These are phyloP conservation scores for Solanum chmielewskii DNA, from an alignment of 257 asterid genomes.

Conservation along the genomic window DNA sequence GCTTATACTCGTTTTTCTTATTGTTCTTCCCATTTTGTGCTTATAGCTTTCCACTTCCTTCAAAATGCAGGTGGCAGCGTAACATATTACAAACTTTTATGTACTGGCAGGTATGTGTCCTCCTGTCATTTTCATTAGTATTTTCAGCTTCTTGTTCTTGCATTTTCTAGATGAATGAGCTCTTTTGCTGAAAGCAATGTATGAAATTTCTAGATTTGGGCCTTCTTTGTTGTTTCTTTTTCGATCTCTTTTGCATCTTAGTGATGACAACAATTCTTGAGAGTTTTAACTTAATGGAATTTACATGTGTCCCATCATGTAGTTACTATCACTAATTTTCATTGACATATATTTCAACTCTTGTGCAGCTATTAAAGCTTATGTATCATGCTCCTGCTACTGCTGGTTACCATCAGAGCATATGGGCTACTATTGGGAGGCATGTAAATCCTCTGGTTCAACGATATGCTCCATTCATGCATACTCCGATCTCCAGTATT, in stretches of 20 bases:
- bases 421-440: constrained; percentile 77
- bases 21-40: not conserved
- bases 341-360: not conserved
- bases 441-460: constrained; percentile 47
- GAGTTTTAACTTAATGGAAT: not conserved
- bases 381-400: constrained; percentile 92
- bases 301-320: not conserved
- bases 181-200: not conserved
- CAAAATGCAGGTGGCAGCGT: constrained; percentile 75
- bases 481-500: constrained; percentile 51
- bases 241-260: not conserved
- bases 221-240: not conserved
- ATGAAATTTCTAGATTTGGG: too few relatives aligned
- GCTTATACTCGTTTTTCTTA: constrained; percentile 19
- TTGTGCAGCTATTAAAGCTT: constrained; percentile 69
- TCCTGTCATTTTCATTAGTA: not conserved
- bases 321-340: not conserved
- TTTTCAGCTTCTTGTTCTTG: not conserved
- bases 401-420: constrained; percentile 78
- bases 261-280: not conserved
- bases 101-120: constrained; percentile 81
- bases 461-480: constrained; percentile 63
- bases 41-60: not conserved
- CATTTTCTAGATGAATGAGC: not conserved
- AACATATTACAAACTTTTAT: constrained; percentile 73